phyloP scores from a whole-genome alignment of 176 grass and related monocot genomes.

The Bonia amplexicaulis region DNA sequence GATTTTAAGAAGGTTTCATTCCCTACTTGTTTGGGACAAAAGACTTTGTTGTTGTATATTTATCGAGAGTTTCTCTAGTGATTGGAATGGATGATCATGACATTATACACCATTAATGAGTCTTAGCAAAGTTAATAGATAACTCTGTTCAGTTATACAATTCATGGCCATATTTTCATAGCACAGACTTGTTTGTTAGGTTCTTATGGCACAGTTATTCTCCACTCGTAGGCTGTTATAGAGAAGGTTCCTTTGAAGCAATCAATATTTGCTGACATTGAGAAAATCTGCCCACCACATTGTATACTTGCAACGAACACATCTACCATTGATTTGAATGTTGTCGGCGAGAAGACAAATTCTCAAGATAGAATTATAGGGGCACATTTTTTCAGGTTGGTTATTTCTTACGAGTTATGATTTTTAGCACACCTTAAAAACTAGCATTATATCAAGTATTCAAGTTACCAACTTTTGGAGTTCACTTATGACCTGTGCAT shows the following conservation, averaged over 20 bases:
- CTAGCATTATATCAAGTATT: background rate
- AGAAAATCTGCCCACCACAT: constrained; percentile 70
- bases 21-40: no score
- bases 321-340: constrained; percentile 90
- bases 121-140: background rate
- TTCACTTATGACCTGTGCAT: background rate
- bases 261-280: constrained; percentile 95
- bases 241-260: constrained; percentile 96
- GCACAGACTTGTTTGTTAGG: constrained; percentile 11
- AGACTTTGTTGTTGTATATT: background rate
- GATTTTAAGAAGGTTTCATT: no score
- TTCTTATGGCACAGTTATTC: constrained; percentile 6
- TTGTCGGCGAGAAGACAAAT: constrained; percentile 77
- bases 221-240: constrained; percentile 67
- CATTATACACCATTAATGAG: background rate
- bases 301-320: constrained; percentile 98
- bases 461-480: background rate
- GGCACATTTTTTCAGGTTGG: constrained; percentile 98
- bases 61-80: background rate
- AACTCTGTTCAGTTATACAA: constrained; percentile 1
- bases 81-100: background rate
- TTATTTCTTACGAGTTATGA: background rate
- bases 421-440: background rate
- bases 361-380: constrained; percentile 91
- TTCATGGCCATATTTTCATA: background rate